Percentiles rank a stretch among this genome's conserved stretches.
These are phyloP conservation scores for Pneumocystis carinii DNA, from an alignment of 1,139 yeast genomes.

Conservation along the genomic window DNA sequence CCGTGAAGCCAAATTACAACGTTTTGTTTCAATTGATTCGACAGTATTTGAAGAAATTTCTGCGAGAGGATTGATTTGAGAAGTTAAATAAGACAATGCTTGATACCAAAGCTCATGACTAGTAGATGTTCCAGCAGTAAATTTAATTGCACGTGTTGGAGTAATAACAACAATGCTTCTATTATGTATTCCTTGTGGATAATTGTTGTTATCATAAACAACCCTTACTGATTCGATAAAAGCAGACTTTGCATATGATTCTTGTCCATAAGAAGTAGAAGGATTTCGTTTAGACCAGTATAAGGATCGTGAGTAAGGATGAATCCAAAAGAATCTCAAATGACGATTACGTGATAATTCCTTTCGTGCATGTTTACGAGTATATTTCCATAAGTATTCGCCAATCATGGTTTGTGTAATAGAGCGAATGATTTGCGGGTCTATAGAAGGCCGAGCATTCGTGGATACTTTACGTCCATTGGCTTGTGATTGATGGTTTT, in stretches of 20 bases:
- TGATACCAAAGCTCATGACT: constrained; percentile 89
- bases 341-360: constrained; percentile 63
- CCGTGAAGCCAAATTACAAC: constrained; percentile 5
- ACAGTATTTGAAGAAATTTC: constrained; percentile 16
- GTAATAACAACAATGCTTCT: constrained; percentile 70
- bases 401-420: constrained; percentile 89
- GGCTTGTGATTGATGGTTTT: background rate
- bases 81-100: constrained; percentile 61
- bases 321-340: constrained; percentile 90
- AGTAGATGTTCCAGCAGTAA: constrained; percentile 77
- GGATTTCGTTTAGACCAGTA: constrained; percentile 86
- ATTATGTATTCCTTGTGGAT: constrained; percentile 79
- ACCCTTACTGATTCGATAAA: constrained; percentile 69
- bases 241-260: constrained; percentile 54
- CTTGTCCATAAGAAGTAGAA: constrained; percentile 35
- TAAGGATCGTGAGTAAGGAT: constrained; percentile 79
- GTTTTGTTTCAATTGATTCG: constrained; percentile 13
- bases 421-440: constrained; percentile 51
- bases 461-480: background rate
- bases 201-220: constrained; percentile 70
- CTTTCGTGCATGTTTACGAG: constrained; percentile 29
- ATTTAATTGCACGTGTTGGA: constrained; percentile 49
- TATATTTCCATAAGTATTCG: constrained; percentile 75
- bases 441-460: background rate
- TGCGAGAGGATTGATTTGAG: constrained; percentile 31